A percentile compares a stretch with the other conserved stretches of the same genome.
phyloP scores from a whole-genome alignment of 257 asterid species.

The Buddleja alternifolia region DNA sequence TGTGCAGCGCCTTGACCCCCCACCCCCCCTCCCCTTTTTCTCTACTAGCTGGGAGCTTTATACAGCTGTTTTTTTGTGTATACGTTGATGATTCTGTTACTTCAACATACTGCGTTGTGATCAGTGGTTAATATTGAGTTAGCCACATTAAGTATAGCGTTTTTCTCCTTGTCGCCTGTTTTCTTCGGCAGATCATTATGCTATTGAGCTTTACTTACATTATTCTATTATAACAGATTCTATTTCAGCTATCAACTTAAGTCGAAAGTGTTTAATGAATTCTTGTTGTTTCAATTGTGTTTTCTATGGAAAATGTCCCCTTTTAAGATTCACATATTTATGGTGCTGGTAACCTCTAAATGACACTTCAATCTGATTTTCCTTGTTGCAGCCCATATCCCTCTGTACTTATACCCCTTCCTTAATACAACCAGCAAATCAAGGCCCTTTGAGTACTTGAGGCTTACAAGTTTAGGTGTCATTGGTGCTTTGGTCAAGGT shows the following conservation, averaged over 20 bases:
- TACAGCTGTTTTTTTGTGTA: slow-evolving; percentile 2
- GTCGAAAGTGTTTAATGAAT: background rate
- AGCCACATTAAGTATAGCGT: slow-evolving; percentile 4
- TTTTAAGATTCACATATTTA: slow-evolving; percentile 1
- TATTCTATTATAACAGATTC: background rate
- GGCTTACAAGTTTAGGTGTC: slow-evolving; percentile 96
- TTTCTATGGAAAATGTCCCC: too few species aligned
- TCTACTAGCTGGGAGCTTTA: slow-evolving; percentile 6
- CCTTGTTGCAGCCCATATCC: slow-evolving; percentile 79
- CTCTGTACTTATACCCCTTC: slow-evolving; percentile 87
- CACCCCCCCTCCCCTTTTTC: too few species aligned
- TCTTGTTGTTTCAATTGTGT: too few species aligned
- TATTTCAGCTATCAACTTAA: slow-evolving; percentile 15
- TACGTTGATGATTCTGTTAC: background rate
- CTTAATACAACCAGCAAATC: slow-evolving; percentile 91
- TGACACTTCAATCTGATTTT: slow-evolving; percentile 27
- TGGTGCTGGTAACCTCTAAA: slow-evolving; percentile 1
- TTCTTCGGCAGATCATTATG: slow-evolving; percentile 20
- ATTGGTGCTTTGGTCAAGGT: slow-evolving; percentile 99
- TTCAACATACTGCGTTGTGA: background rate
- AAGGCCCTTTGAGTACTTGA: slow-evolving; percentile 90
- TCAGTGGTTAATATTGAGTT: background rate
- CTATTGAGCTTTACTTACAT: background rate
- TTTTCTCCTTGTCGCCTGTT: slow-evolving; percentile 18
- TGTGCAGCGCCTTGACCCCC: too few species aligned